Evolutionary conservation across 441 rosid species (phyloP), one percentile per base, ranked within the genome.

Genomic region (Adansonia gregorii): DNA sequence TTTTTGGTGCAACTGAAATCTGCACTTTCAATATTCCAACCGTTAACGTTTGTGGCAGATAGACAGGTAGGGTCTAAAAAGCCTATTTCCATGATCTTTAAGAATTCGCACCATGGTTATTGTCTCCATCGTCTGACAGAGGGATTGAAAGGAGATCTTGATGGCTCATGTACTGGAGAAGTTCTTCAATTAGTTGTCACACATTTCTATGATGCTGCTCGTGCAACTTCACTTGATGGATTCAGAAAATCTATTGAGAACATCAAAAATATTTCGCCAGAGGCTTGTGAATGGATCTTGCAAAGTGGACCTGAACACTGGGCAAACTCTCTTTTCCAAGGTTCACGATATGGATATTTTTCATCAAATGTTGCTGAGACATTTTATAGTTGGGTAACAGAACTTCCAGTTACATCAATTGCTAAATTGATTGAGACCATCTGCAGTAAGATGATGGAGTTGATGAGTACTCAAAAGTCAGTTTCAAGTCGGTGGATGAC

Each of bases 241-340:
- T 92, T 87, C 81, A 83, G 86, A 80, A 74, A 72, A 46, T 83
- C 86, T 19, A 75, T 82, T 51, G 92, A 86, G 79, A 87, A 83
- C 82, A 89, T 90, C 41, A 89, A 86, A 79, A 81, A 81, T 59
- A 92, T 92, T 11, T 92, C 94, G 19, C 86, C 85, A 10, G 91
- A 90, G 58, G 94, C 97, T 70, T 90, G 86, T 66, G 65, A 85
- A 22, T 89, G 93, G 94, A 89, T 92, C 76, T 39, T 84, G 4
- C 90, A 88, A 81, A 90, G 94, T 43, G 93, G 89, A 75, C 97
- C 94, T 1, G 87, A 83, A 77, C 92, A 89, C 71, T 92, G 94
- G 97, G 90, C 97, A 8, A 89, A 82, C 82, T 85, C 87, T 0
- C 85, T 87, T 79, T 92, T 89, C 54, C 80, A 78, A 49, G 94